These are phyloP conservation scores for Fusarium oligoseptatum DNA, from an alignment of 2,329 filamentous ascomycete genomes.

Conservation along the genomic window DNA sequence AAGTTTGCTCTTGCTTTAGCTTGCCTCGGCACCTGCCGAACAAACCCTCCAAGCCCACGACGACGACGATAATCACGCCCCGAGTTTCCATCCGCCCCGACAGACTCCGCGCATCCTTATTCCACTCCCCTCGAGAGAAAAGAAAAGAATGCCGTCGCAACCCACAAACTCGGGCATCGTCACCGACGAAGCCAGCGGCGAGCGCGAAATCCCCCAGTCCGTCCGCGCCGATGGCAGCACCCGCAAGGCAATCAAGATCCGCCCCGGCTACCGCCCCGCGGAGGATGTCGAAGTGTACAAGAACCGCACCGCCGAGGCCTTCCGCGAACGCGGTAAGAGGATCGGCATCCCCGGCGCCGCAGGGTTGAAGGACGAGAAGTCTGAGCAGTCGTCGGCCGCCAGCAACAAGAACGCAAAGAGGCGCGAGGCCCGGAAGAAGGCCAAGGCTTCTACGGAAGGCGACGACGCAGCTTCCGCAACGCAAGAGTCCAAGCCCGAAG, in stretches of 20 bases:
- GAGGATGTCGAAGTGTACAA: conserved; percentile 98
- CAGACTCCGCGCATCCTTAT: neutral
- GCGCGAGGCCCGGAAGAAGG: conserved; percentile 68
- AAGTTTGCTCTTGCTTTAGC: neutral
- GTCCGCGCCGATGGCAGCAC: conserved; percentile 88
- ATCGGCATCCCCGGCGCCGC: conserved; percentile 79
- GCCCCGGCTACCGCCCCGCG: conserved; percentile 91
- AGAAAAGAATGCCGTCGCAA: conserved; percentile 60
- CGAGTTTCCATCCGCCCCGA: neutral
- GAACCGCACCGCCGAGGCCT: conserved; percentile 88
- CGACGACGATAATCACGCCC: conserved; percentile 11
- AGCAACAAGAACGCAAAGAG: conserved; percentile 91
- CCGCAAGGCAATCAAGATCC: conserved; percentile 94
- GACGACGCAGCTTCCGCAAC: conserved; percentile 63
- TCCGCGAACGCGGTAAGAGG: conserved; percentile 79
- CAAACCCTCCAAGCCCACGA: neutral
- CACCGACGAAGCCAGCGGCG: conserved; percentile 79
- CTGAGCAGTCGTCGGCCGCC: conserved; percentile 62
- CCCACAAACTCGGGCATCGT: conserved; percentile 80
- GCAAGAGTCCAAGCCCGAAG: conserved; percentile 53
- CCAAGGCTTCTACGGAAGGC: conserved; percentile 68
- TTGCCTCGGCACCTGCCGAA: conserved; percentile 37
- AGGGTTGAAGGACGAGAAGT: conserved; percentile 64
- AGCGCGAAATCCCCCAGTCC: conserved; percentile 91
- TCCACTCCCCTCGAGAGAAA: neutral